Base-by-base conservation (phyloP, 2,329 filamentous ascomycete genomes). In the Nothophaeocryptopus gaeumannii region DNA sequence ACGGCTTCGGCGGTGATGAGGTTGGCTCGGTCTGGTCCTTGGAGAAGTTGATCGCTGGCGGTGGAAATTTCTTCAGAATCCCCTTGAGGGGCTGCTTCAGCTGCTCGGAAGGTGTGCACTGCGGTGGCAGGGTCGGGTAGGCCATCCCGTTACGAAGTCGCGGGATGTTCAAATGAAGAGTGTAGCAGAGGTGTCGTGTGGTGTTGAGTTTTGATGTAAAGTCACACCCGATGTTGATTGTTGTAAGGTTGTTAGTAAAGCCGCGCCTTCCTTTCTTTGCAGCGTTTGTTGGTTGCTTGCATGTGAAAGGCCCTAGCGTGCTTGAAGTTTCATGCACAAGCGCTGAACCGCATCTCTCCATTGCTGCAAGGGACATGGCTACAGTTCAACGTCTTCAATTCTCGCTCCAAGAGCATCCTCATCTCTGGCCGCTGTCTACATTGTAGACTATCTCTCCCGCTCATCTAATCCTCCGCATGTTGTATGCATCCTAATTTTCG, bases 31-130 rank as follows among this genome's bases (percentile, higher is more conserved):
- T n/a, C 33, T n/a, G 4, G 4, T n/a, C 12, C 33, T n/a, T n/a
- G 4, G 33, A 16, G 5, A 13, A 3, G 2, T 12, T 41, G 2
- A 41, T 8, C 5, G 14, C 30, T 26, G 20, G 3, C 16, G 14
- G 42, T n/a, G 42, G 42, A 9, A 32, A 37, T 32, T 45, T 45
- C 42, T 45, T 45, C 15, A 45, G 15, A n/a, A 45, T 45, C 16
- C 42, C 34, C 14, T 30, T 45, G 10, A 45, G 33, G 26, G 42
- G 42, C 10, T 36, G 35, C 3, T 16, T 15, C 33, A 10, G 11
- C 40, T 33, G 12, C 26, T 15, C 34, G 40, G 14, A 7, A 16
- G 3, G 31, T 15, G 31, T 16, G 40, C 15, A 11, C 5, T 43
- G 32, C 12, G 33, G 12, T 30, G 14, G 7, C 5, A 12, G 14